Percentiles rank a stretch among this genome's conserved stretches.
These are phyloP conservation scores for Mycena polygramma DNA, from an alignment of 768 basidiomycete species.

Conservation along the genomic window DNA sequence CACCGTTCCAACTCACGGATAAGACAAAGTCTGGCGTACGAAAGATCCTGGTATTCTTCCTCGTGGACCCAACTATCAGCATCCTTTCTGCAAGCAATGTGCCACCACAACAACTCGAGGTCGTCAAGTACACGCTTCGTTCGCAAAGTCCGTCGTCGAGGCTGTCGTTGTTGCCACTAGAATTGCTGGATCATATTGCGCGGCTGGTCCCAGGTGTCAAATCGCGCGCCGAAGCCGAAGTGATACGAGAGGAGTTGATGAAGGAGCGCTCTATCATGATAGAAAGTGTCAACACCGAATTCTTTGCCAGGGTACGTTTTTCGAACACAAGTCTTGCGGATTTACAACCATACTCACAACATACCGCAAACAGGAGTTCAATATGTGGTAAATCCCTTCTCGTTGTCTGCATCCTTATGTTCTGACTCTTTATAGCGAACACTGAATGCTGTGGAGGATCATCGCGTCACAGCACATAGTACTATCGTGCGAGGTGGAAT, in stretches of 20 bases:
- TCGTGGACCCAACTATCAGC: constrained; percentile 49
- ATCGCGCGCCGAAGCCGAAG: constrained; percentile 46
- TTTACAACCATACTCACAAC: neutral
- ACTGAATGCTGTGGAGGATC: neutral
- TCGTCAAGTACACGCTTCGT: constrained; percentile 20
- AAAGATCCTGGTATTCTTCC: constrained; percentile 57
- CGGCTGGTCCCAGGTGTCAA: constrained; percentile 9
- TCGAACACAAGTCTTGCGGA: neutral
- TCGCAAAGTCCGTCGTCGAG: constrained; percentile 15
- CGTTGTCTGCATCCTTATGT: neutral
- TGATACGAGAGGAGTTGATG: constrained; percentile 45
- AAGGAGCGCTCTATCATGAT: constrained; percentile 45
- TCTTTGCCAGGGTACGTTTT: constrained; percentile 18
- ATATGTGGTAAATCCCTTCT: constrained; percentile 19
- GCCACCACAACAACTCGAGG: constrained; percentile 44
- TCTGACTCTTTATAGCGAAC: neutral
- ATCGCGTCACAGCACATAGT: neutral
- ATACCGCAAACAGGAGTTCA: constrained; percentile 4
- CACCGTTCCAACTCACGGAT: constrained; percentile 52
- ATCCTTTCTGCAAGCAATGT: constrained; percentile 46
- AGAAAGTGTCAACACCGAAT: constrained; percentile 20
- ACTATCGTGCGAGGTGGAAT: neutral
- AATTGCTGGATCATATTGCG: constrained; percentile 20
- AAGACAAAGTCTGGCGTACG: constrained; percentile 52
- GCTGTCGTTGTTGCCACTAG: constrained; percentile 20